Evolutionary conservation across 2,329 filamentous ascomycete species (phyloP), one percentile per base, ranked within the genome.

Genomic region (Curvularia verruculosa): DNA sequence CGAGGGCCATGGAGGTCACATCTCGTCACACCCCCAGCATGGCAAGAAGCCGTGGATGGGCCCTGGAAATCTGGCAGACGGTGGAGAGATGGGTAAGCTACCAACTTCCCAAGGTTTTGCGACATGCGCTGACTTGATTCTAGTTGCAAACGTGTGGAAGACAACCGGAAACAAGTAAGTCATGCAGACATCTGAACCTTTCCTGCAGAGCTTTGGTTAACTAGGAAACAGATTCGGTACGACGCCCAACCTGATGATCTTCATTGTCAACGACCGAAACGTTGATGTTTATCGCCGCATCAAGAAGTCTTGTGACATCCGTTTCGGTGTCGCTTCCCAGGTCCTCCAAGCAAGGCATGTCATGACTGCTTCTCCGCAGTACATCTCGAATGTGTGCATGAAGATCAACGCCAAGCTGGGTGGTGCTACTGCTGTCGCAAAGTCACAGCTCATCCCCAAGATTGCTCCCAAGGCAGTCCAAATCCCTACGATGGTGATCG

Each of bases 331-430:
- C 13, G 82, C 92, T 0, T 91, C 92, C 0, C 95, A 98, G 73
- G 89, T 93, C 60, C 72, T 98, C n/a, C 88, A 92, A 63, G 80
- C 82, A 2, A 78, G 79, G 0, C 89, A 96, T 57, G 90, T 94
- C 0, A 68, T 79, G 36, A 89, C 89, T 72, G 85, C 85, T 15
- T 86, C 89, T 21, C 83, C 84, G 0, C 95, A 99, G 69, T 98
- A 98, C 77, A 89, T 91, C 69, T 95, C 91, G 1, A 99, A 99
- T 60, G 92, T 99, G 0, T 85, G 87, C 62, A 95, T 99, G 91
- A 99, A 99, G 80, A 87, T 99, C 64, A 98, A 99, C 68, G 90
- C 91, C 3, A 99, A 99, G 80, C 84, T 99, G 2, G 95, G 95
- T 13, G 95, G 95, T 5, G 84, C 86, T 0, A 97, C 92, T 1